phyloP scores from a whole-genome alignment of 2,329 filamentous ascomycete species.

The Trichoderma pleuroti region DNA sequence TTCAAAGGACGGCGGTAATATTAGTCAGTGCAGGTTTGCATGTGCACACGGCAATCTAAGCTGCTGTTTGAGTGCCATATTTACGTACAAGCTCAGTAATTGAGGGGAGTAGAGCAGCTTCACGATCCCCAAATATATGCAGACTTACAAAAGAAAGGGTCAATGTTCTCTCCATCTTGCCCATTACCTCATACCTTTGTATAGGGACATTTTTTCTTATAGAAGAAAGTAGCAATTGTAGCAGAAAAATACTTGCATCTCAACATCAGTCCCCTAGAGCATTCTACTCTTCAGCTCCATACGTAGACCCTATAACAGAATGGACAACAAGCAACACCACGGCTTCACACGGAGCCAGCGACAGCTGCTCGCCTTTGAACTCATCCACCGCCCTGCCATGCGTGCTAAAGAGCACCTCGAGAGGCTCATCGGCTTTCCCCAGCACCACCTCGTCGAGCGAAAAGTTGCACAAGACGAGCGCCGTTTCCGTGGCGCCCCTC shows the following conservation, averaged over 20 bases:
- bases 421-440: slow-evolving; percentile 28
- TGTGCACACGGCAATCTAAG: background rate
- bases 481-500: slow-evolving; percentile 31
- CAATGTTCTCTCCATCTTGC: background rate
- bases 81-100: background rate
- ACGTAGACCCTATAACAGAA: background rate
- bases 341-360: slow-evolving; percentile 38
- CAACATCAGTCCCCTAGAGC: background rate
- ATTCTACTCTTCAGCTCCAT: background rate
- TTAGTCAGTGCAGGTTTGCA: background rate
- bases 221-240: background rate
- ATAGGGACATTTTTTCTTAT: background rate
- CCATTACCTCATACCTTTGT: background rate
- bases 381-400: slow-evolving; percentile 29
- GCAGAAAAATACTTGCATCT: background rate
- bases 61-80: background rate
- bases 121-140: background rate
- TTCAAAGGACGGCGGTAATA: background rate
- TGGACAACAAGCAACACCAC: slow-evolving; percentile 31
- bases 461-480: slow-evolving; percentile 41
- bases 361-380: slow-evolving; percentile 28
- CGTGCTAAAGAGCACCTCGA: slow-evolving; percentile 36
- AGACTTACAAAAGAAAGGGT: background rate
- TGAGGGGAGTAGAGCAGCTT: background rate
- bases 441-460: slow-evolving; percentile 32